Conservation (phyloP, 2,329 filamentous ascomycete species). For the Venturiaceae sp. region DNA sequence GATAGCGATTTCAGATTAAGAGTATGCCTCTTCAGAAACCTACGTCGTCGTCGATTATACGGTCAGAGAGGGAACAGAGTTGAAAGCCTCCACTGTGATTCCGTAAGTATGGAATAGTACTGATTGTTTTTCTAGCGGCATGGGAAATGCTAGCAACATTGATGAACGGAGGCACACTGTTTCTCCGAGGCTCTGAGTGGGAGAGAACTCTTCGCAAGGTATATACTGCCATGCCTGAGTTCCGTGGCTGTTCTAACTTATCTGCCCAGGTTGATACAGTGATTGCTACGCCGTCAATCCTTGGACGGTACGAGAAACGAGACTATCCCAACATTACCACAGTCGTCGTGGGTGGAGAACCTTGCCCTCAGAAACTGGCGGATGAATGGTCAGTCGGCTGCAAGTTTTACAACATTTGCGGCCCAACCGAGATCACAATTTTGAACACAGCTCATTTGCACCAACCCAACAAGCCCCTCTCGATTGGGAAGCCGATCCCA, state of each 20-base stretch:
- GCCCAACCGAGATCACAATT: conserved; percentile 51
- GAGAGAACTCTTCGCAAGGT: conserved; percentile 34
- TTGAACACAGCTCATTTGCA: conserved; percentile 49
- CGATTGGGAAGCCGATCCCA: conserved; percentile 46
- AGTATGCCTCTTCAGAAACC: too few species aligned
- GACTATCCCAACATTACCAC: conserved; percentile 42
- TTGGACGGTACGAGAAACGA: conserved; percentile 38
- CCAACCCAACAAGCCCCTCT: conserved; percentile 33
- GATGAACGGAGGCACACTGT: conserved; percentile 48
- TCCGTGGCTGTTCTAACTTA: too few species aligned
- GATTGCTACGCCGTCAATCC: conserved; percentile 46
- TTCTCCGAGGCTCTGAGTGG: conserved; percentile 43
- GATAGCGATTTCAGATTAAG: too few species aligned
- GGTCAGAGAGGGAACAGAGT: too few species aligned
- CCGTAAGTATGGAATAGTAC: conserved; percentile 5
- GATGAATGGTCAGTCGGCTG: conserved; percentile 42
- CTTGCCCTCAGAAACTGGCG: conserved; percentile 39
- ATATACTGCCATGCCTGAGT: too few species aligned
- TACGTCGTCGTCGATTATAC: too few species aligned
- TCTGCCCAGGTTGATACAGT: conserved; percentile 44
- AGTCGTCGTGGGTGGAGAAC: conserved; percentile 47
- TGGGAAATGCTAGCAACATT: conserved; percentile 51
- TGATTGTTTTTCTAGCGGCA: too few species aligned
- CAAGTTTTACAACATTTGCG: conserved; percentile 42
- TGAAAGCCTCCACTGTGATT: background rate